Base-by-base conservation (phyloP, 257 asterid species). In the Henckelia pumila region DNA sequence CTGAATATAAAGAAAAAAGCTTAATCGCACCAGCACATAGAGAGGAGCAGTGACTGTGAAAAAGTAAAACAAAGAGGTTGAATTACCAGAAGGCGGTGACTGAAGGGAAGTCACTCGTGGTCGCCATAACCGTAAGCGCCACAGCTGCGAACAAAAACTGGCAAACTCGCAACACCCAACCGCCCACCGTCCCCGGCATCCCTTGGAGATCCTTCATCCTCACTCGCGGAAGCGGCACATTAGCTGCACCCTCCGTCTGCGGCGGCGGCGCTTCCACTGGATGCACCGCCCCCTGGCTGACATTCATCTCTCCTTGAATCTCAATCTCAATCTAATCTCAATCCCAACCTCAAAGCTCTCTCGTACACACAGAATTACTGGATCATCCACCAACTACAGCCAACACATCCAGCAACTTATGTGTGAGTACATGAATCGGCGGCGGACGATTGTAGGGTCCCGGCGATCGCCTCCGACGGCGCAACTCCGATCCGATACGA, bases 131-230 rank as follows among this genome's bases (percentile, higher is more conserved):
- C 65, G 79, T 68, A 61, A 94, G 85, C 59, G 97, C 89, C 25
- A 83, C 88, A 61, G 55, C 84, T 59, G 97, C 97, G 76, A 94
- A 91, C 20, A 87, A 17, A 29, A 88, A 80, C 78, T 94, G 97
- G 61, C 79, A 52, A 14, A 84, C 74, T 50, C 99, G 96, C 89
- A 94, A 59, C 66, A 77, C 82, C 19, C 86, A 77, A 61, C 99
- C 97, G 20, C 95, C 95, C 71, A 88, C 79, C 21, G 99, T 94
- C 56, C 95, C 99, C 66, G 99, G 99, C 96, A 87, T 94, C 29
- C 99, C 99, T 61, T 91, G 99, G 49, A 91, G 71, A 74, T 94
- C 97, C 78, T 82, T 88, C 96, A 91, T 94, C 86, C 97, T 84
- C 70, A 80, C 91, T 81, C 96, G 83, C 68, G 92, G 95, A 56